phyloP scores from a whole-genome alignment of 73 alveolate genomes.

The Paramecium sonneborni region DNA sequence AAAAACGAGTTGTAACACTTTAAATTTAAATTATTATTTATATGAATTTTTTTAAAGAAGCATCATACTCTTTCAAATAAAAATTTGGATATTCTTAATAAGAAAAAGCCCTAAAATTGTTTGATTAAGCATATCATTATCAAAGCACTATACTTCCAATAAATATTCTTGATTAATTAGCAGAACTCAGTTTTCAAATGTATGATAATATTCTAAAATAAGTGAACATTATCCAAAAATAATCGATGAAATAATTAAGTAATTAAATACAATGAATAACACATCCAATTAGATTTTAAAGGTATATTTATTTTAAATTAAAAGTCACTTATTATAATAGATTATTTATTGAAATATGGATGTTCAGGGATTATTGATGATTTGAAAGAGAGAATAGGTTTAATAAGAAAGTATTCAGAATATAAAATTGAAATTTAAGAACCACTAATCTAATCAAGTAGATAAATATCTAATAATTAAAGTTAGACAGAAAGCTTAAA shows the following conservation, averaged over 20 bases:
- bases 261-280: neutral
- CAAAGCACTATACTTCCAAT: neutral
- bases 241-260: neutral
- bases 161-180: neutral
- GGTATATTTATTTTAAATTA: neutral
- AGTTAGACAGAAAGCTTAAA: neutral
- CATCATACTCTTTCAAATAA: neutral
- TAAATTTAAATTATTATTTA: neutral
- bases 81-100: constrained; percentile 18
- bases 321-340: neutral
- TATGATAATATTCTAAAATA: neutral
- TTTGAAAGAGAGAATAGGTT: neutral
- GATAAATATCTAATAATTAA: too few relatives aligned
- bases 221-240: constrained; percentile 38
- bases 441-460: neutral
- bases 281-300: neutral
- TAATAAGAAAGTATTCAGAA: neutral
- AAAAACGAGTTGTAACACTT: neutral
- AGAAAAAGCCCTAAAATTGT: neutral
- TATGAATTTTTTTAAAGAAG: neutral
- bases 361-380: constrained; percentile 13
- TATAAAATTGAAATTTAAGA: neutral
- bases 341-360: neutral
- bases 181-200: constrained; percentile 43
- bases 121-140: constrained; percentile 46